Conservation (phyloP, 2,329 filamentous ascomycete species). For the Neophaeococcomyces aloes region DNA sequence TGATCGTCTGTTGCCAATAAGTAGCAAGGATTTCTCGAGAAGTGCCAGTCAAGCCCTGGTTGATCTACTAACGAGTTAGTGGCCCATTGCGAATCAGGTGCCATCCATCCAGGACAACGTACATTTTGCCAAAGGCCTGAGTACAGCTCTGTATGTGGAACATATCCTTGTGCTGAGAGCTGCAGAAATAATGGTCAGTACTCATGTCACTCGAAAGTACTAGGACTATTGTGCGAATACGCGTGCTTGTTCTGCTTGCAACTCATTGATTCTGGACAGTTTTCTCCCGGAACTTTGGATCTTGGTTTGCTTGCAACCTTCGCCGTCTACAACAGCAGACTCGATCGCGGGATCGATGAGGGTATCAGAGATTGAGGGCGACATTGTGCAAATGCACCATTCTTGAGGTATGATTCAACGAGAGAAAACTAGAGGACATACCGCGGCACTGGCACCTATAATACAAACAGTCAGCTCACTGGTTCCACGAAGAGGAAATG, state of each 20-base stretch:
- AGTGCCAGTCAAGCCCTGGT: constrained; percentile 82
- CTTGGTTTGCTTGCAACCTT: too few species aligned
- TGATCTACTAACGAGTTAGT: constrained; percentile 52
- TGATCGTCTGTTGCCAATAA: constrained; percentile 98
- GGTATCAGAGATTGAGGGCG: too few species aligned
- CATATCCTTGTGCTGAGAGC: constrained; percentile 79
- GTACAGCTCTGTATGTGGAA: constrained; percentile 81
- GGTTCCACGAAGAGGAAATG: constrained; percentile 4
- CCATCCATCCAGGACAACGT: constrained; percentile 27
- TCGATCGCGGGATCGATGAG: background rate
- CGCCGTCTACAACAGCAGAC: too few species aligned
- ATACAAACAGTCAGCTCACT: constrained; percentile 7
- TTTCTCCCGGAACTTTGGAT: too few species aligned
- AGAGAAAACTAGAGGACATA: too few species aligned
- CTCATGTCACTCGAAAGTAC: too few species aligned
- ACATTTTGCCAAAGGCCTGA: constrained; percentile 94
- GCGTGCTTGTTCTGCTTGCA: background rate
- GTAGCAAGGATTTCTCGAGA: constrained; percentile 97
- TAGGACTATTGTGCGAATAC: too few species aligned
- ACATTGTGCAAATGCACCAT: too few species aligned
- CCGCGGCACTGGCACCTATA: constrained; percentile 57
- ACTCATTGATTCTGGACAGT: constrained; percentile 2
- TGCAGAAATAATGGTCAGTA: constrained; percentile 32
- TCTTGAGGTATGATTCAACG: too few species aligned
- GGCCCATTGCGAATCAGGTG: constrained; percentile 9